Conservation (phyloP, 208 protist species). For the Borovskyia barvae region DNA sequence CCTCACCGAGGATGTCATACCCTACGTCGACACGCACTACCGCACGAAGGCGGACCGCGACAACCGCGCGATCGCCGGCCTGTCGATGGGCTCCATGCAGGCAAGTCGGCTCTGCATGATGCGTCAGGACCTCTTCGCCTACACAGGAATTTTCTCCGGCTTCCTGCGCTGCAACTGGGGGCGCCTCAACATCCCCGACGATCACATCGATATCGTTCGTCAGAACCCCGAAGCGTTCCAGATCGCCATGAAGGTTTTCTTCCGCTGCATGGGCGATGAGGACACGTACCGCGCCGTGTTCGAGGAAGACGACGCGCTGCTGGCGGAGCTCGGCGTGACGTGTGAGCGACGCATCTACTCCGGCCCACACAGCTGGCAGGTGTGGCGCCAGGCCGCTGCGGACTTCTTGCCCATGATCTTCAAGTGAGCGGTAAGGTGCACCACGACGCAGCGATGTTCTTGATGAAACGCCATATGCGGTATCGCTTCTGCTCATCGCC, state of each 20-base stretch:
- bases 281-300: constrained; percentile 6
- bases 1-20: constrained; percentile 30
- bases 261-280: constrained; percentile 20
- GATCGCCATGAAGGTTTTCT: constrained; percentile 18
- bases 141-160: constrained; percentile 29
- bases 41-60: constrained; percentile 19
- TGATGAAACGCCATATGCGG: too few species aligned
- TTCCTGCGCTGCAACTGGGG: constrained; percentile 22
- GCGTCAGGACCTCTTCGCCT: constrained; percentile 25
- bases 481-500: too few species aligned
- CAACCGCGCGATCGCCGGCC: constrained; percentile 29
- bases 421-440: neutral
- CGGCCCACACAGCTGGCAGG: constrained; percentile 34
- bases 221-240: constrained; percentile 9
- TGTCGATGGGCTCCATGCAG: constrained; percentile 34
- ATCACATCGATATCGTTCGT: constrained; percentile 24
- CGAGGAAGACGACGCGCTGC: constrained; percentile 22
- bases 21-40: constrained; percentile 30
- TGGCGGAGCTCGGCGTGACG: constrained; percentile 22
- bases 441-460: too few species aligned
- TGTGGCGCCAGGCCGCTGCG: constrained; percentile 24
- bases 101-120: constrained; percentile 16
- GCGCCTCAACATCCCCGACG: neutral
- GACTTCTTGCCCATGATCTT: constrained; percentile 31
- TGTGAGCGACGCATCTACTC: constrained; percentile 25